Evolutionary conservation across 352 stramenopile genomes (phyloP).

Genomic region (Pythium graminicola): DNA sequence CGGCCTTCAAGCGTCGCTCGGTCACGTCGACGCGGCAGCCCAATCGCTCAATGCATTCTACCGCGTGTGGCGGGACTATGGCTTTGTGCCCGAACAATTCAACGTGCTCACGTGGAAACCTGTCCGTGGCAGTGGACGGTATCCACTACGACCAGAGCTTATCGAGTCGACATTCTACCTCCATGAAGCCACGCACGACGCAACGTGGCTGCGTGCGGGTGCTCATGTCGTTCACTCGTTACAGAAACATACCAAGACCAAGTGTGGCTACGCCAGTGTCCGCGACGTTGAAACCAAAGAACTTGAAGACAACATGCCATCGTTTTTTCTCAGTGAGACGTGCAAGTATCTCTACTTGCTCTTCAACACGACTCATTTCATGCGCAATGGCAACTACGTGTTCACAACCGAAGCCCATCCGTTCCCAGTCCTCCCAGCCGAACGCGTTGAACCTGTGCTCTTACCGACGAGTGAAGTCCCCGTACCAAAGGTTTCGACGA

Average conservation of each 20-base stretch:
- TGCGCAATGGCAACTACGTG: conserved; percentile 86
- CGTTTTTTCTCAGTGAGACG: conserved; percentile 98
- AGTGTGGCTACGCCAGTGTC: conserved; percentile 92
- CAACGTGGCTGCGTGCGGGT: conserved; percentile 73
- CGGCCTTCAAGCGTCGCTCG: conserved; percentile 93
- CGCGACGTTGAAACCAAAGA: conserved; percentile 77
- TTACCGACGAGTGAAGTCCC: conserved; percentile 25
- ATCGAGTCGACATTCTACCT: conserved; percentile 97
- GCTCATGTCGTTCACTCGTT: conserved; percentile 80
- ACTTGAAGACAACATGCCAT: conserved; percentile 97
- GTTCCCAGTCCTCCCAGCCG: conserved; percentile 70
- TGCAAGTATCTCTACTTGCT: conserved; percentile 99
- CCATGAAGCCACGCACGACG: conserved; percentile 85
- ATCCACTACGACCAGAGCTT: conserved; percentile 96
- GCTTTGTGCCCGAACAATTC: conserved; percentile 96
- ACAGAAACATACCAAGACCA: conserved; percentile 86
- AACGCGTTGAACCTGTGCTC: conserved; percentile 28
- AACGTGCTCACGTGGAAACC: conserved; percentile 81
- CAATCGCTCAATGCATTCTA: conserved; percentile 94
- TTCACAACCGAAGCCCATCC: conserved; percentile 97
- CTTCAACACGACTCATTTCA: conserved; percentile 89
- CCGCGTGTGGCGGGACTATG: conserved; percentile 91
- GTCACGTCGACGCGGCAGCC: conserved; percentile 79
- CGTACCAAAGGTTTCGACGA: no score
- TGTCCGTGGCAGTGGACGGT: conserved; percentile 53